Conservation (phyloP, 371 early-diverging fungal genomes). For the Basidiobolus meristosporus region DNA sequence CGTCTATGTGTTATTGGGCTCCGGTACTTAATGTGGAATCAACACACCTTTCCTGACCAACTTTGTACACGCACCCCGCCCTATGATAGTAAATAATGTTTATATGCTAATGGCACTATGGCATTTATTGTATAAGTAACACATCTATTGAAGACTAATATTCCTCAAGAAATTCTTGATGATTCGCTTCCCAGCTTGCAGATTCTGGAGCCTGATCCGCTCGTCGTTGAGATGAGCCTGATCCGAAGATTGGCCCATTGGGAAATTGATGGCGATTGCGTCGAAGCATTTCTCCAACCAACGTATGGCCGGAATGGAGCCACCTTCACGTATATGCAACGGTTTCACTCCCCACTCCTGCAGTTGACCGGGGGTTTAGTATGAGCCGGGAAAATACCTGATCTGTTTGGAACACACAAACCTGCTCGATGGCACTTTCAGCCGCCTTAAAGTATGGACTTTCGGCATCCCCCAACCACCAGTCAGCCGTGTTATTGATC, state of each 20-base stretch:
- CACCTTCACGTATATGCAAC: slow-evolving; percentile 56
- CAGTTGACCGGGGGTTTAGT: neutral
- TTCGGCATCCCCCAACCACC: slow-evolving; percentile 61
- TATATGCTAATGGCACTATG: too few relatives aligned
- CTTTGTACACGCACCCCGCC: too few relatives aligned
- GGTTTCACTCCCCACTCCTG: slow-evolving; percentile 40
- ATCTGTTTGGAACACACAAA: neutral
- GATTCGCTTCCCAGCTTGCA: slow-evolving; percentile 44
- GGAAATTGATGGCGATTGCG: slow-evolving; percentile 53
- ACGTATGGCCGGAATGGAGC: slow-evolving; percentile 65
- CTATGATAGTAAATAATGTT: too few relatives aligned
- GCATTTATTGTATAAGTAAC: too few relatives aligned
- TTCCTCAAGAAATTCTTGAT: slow-evolving; percentile 25
- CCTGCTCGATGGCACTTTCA: slow-evolving; percentile 32
- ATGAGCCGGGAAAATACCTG: too few relatives aligned
- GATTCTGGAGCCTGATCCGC: slow-evolving; percentile 45
- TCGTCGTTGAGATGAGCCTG: slow-evolving; percentile 68
- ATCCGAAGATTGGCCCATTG: slow-evolving; percentile 38
- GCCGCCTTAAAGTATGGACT: slow-evolving; percentile 46
- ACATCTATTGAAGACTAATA: too few relatives aligned
- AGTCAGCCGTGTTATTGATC: slow-evolving; percentile 42
- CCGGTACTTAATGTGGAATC: too few relatives aligned
- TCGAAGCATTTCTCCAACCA: slow-evolving; percentile 56
- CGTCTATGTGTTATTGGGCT: too few relatives aligned
- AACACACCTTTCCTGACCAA: too few relatives aligned